These are phyloP conservation scores for Ilyonectria mors-panacis DNA, from an alignment of 2,329 filamentous ascomycete species.

Conservation along the genomic window DNA sequence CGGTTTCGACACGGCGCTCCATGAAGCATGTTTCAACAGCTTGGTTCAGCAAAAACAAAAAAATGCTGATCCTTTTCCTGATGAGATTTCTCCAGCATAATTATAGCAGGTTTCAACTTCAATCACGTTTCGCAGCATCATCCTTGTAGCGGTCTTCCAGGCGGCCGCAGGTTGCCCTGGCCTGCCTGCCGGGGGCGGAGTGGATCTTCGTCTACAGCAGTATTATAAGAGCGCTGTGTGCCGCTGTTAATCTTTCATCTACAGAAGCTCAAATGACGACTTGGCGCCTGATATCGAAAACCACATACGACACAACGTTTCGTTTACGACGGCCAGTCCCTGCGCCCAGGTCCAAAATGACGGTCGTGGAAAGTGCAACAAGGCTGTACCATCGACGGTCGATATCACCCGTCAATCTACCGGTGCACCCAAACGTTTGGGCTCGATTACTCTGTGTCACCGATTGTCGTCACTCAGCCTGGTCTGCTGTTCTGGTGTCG, in stretches of 20 bases:
- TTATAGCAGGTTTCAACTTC: neutral
- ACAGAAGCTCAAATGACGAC: neutral
- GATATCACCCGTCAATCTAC: too few species aligned
- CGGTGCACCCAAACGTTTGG: neutral
- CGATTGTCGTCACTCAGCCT: neutral
- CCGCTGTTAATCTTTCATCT: neutral
- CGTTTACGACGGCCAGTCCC: neutral
- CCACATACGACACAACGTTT: neutral
- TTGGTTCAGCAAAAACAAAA: neutral
- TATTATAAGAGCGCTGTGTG: neutral
- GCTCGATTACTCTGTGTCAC: too few species aligned
- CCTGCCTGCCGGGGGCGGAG: neutral
- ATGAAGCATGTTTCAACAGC: neutral
- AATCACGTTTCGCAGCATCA: neutral
- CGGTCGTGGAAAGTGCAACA: neutral
- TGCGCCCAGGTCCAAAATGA: neutral
- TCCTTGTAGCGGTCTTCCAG: neutral
- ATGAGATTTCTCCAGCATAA: neutral
- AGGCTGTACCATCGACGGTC: neutral
- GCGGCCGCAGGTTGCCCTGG: neutral
- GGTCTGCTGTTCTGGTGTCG: neutral
- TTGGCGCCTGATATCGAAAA: neutral
- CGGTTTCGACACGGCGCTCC: neutral
- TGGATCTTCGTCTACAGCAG: neutral
- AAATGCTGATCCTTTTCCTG: neutral